Conservation (phyloP, 345 rosid genomes). For the Citrus cavaleriei region DNA sequence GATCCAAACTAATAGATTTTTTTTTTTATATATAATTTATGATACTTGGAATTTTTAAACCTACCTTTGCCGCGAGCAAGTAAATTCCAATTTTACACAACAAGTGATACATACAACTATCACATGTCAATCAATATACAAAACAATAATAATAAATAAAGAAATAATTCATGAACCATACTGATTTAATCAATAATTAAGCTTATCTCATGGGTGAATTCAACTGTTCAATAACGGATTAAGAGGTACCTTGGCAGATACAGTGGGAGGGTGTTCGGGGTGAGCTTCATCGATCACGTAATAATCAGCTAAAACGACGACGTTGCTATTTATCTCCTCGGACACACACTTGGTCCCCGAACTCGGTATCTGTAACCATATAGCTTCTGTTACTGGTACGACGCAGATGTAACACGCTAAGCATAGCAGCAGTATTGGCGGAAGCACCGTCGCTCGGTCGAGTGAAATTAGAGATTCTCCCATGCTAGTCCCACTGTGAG, state of each 20-base stretch:
- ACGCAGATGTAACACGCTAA: conserved; percentile 17
- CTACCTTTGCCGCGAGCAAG: neutral
- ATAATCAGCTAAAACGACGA: conserved; percentile 78
- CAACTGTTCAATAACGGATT: neutral
- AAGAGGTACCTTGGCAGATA: conserved; percentile 53
- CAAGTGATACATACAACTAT: neutral
- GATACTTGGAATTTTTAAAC: neutral
- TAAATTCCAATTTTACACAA: neutral
- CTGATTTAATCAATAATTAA: neutral
- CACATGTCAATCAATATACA: neutral
- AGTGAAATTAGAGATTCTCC: neutral
- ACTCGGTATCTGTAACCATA: conserved; percentile 79
- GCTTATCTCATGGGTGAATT: neutral
- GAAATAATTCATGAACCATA: neutral
- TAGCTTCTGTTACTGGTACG: conserved; percentile 44
- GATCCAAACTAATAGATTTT: neutral
- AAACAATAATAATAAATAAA: neutral
- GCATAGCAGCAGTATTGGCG: conserved; percentile 19
- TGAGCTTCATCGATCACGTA: conserved; percentile 60
- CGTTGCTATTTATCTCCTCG: conserved; percentile 85
- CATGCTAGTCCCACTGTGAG: neutral
- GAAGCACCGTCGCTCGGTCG: conserved; percentile 8
- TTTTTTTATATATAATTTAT: neutral
- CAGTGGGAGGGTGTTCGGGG: conserved; percentile 35
- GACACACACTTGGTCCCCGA: conserved; percentile 88